These are phyloP conservation scores for Sclerotinia glacialis DNA, from an alignment of 2,329 filamentous ascomycete species.

Conservation along the genomic window DNA sequence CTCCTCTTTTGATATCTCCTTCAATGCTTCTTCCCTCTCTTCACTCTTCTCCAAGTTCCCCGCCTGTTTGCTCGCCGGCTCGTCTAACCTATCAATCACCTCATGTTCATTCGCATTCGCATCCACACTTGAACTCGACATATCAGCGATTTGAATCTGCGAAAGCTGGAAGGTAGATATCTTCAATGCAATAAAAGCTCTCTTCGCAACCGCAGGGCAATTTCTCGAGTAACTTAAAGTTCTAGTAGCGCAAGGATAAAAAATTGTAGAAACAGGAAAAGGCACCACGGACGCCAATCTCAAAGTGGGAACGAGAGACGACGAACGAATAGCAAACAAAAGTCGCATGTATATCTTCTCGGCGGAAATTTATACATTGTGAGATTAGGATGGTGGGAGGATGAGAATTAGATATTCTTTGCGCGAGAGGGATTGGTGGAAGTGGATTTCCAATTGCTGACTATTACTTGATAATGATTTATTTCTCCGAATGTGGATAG, in stretches of 20 bases:
- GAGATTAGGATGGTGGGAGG: not conserved
- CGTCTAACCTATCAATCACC: slow-evolving; percentile 53
- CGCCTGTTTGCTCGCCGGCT: slow-evolving; percentile 52
- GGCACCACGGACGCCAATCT: not conserved
- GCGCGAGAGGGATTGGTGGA: not conserved
- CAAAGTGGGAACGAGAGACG: not conserved
- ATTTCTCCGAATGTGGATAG: not conserved
- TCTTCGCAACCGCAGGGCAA: not conserved
- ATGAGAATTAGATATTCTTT: not conserved
- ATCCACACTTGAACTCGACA: slow-evolving; percentile 4
- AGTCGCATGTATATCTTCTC: not conserved
- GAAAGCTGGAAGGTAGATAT: not conserved
- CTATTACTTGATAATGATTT: not conserved
- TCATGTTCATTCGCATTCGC: not conserved
- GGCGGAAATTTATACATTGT: not conserved
- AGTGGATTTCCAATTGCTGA: slow-evolving; percentile 17
- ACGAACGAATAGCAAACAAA: not conserved
- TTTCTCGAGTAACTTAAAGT: not conserved
- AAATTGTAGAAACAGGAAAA: no score
- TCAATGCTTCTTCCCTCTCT: slow-evolving; percentile 48
- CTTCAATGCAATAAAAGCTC: not conserved
- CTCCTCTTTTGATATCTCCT: slow-evolving; percentile 38
- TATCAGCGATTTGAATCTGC: slow-evolving; percentile 1
- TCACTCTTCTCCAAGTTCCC: slow-evolving; percentile 40
- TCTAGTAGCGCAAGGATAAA: not conserved